Percentiles rank a stretch among this genome's conserved stretches.
Conservation (phyloP, 345 rosid genomes). For the Rhodomyrtus tomentosa region DNA sequence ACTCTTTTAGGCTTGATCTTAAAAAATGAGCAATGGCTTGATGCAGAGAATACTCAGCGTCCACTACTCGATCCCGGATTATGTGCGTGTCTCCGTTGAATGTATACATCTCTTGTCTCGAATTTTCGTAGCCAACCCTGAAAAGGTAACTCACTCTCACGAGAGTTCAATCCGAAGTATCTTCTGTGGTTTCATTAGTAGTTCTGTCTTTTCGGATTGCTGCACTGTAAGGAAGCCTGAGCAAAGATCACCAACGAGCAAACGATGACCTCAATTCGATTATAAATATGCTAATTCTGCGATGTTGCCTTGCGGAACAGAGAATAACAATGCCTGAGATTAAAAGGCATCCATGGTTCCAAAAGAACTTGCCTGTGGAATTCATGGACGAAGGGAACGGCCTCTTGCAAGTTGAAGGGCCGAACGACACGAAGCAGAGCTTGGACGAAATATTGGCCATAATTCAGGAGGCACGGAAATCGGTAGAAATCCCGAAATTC, state of each 20-base stretch:
- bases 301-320: conserved; percentile 7
- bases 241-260: not conserved
- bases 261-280: not conserved
- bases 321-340: conserved; percentile 66
- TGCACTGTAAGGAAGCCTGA: not conserved
- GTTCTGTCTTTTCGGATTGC: not conserved
- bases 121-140: conserved; percentile 74
- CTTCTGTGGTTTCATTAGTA: not conserved
- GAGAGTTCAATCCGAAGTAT: not conserved
- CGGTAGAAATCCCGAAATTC: conserved; percentile 19
- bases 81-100: conserved; percentile 65
- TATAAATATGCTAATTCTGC: not conserved
- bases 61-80: conserved; percentile 81
- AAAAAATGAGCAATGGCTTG: not conserved
- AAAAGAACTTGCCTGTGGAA: conserved; percentile 37
- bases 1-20: not conserved
- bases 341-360: conserved; percentile 54
- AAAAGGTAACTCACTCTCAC: conserved; percentile 29
- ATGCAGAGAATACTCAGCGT: conserved; percentile 85
- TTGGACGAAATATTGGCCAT: conserved; percentile 51
- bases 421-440: conserved; percentile 37
- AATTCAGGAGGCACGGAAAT: conserved; percentile 65
- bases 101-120: conserved; percentile 74
- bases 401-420: conserved; percentile 4
- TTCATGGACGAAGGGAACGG: conserved; percentile 31